Conservation (phyloP, 2,329 filamentous ascomycete genomes). For the Fusarium pseudoanthophilum region DNA sequence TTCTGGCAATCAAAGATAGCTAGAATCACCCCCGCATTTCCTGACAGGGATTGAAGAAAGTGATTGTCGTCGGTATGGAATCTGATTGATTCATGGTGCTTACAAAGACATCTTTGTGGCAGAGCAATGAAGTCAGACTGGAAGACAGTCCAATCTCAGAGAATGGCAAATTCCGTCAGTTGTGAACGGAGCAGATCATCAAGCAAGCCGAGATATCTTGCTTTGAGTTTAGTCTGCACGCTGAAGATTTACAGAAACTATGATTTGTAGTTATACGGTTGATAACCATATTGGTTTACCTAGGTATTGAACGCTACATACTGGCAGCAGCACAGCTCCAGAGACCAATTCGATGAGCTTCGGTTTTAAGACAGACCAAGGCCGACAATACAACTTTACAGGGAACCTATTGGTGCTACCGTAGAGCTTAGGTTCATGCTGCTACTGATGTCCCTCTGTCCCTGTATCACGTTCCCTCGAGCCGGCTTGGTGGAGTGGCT, state of each 20-base stretch:
- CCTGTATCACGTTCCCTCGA: slow-evolving; percentile 38
- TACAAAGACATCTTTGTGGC: slow-evolving; percentile 23
- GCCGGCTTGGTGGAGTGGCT: slow-evolving; percentile 36
- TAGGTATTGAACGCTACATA: not conserved
- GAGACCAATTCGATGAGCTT: not conserved
- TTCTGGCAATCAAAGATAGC: slow-evolving; percentile 28
- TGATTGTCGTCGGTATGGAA: slow-evolving; percentile 16
- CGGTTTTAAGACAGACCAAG: slow-evolving; percentile 7
- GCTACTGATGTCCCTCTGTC: slow-evolving; percentile 9
- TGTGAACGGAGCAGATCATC: slow-evolving; percentile 1
- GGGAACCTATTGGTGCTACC: slow-evolving; percentile 11
- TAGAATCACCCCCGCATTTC: slow-evolving; percentile 27
- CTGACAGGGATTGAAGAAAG: slow-evolving; percentile 5
- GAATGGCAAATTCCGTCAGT: not conserved
- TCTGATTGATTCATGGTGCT: slow-evolving; percentile 27
- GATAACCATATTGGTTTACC: slow-evolving; percentile 1
- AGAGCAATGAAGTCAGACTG: slow-evolving; percentile 20
- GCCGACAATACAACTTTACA: slow-evolving; percentile 2
- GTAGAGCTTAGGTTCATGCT: not conserved
- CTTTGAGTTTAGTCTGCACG: not conserved
- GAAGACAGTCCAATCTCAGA: not conserved
- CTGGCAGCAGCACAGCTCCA: not conserved
- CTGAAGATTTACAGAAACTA: not conserved
- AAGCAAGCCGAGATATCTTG: not conserved
- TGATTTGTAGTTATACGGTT: slow-evolving; percentile 7